phyloP scores from a whole-genome alignment of 441 rosid species.

The Melastoma candidum region DNA sequence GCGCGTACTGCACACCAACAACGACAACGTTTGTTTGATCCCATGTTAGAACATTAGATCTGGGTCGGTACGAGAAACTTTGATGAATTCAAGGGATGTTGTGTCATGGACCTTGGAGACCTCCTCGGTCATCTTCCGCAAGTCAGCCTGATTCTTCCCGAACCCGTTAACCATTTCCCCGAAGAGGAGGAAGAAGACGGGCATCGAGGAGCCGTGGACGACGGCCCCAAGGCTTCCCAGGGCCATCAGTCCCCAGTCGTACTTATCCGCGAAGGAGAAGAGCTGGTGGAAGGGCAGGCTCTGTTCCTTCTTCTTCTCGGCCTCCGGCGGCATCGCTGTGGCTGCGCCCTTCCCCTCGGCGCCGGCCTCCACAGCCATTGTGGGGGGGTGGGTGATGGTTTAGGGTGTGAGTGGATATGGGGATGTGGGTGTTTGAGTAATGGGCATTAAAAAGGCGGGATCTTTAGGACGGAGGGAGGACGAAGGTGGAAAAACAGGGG shows the following conservation, averaged over 20 bases:
- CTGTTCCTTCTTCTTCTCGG: conserved; percentile 89
- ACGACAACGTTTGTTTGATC: neutral
- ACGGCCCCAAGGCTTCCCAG: conserved; percentile 80
- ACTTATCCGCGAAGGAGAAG: conserved; percentile 87
- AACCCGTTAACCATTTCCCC: conserved; percentile 98
- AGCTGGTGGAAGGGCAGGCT: conserved; percentile 85
- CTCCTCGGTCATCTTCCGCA: conserved; percentile 79
- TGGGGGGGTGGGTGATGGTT: no score
- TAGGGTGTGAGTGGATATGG: no score
- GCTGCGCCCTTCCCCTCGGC: no score
- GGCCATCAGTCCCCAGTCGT: conserved; percentile 69
- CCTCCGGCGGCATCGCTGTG: conserved; percentile 24
- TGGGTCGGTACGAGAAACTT: conserved; percentile 8
- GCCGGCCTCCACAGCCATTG: no score
- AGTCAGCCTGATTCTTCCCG: conserved; percentile 89
- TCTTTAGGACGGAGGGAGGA: no score
- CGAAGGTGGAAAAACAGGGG: no score
- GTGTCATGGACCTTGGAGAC: conserved; percentile 49
- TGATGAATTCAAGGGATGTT: neutral
- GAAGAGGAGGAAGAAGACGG: conserved; percentile 80
- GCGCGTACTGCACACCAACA: conserved; percentile 62
- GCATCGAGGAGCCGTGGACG: conserved; percentile 95
- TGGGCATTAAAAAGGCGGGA: no score
- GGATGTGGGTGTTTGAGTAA: no score
- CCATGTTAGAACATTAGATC: conserved; percentile 37